Conservation (phyloP, 192 early-diverging fungal genomes). For the Podila epigama region DNA sequence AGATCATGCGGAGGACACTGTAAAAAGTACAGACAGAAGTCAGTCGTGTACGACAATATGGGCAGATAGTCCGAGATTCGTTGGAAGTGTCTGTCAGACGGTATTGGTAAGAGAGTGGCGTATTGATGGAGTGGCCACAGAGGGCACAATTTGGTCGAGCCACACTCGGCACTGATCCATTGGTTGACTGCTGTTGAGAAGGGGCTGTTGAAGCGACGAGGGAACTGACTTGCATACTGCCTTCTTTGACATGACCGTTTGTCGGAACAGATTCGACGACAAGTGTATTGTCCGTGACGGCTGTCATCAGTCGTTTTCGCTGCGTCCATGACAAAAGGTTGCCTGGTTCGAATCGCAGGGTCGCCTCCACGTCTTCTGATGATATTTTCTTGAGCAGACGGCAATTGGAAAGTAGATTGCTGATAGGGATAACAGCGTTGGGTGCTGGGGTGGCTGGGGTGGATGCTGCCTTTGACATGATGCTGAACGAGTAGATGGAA, state of each 20-base stretch:
- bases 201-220: not conserved
- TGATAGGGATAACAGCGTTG: slow-evolving; percentile 36
- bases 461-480: slow-evolving; percentile 19
- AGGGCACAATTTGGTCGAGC: slow-evolving; percentile 38
- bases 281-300: slow-evolving; percentile 44
- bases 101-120: slow-evolving; percentile 40
- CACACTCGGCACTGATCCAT: not conserved
- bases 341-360: slow-evolving; percentile 38
- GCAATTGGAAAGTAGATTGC: slow-evolving; percentile 32
- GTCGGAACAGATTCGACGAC: too few species aligned
- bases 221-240: too few species aligned
- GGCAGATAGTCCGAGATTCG: slow-evolving; percentile 42
- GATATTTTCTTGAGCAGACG: slow-evolving; percentile 47
- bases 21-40: slow-evolving; percentile 47
- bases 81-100: slow-evolving; percentile 33
- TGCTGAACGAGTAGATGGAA: slow-evolving; percentile 36
- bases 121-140: slow-evolving; percentile 30
- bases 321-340: slow-evolving; percentile 45
- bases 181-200: slow-evolving; percentile 5
- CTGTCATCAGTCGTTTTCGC: slow-evolving; percentile 44
- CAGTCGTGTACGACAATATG: slow-evolving; percentile 37
- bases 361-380: slow-evolving; percentile 48
- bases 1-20: slow-evolving; percentile 49
- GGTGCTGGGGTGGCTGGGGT: slow-evolving; percentile 2
- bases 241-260: too few species aligned